Percentiles rank a stretch among this genome's conserved stretches.
Evolutionary conservation across 2,329 filamentous ascomycete genomes (phyloP).

Genomic region (Sphaerulina vaccinii): DNA sequence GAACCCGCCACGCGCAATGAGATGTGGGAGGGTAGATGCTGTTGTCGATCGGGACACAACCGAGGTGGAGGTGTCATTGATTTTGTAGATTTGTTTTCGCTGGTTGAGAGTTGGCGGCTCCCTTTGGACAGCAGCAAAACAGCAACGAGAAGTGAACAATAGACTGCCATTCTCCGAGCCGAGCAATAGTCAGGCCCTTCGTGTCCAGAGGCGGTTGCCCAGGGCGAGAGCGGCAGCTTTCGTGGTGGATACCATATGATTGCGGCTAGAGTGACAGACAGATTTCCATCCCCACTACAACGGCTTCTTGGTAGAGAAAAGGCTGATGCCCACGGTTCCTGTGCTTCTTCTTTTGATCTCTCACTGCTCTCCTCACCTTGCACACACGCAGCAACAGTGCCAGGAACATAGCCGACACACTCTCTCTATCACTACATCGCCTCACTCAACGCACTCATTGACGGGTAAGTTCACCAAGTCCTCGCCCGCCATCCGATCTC

Average conservation of each 20-base stretch:
- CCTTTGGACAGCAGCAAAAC: neutral
- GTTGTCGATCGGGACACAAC: neutral
- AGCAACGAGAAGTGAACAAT: neutral
- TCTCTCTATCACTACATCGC: neutral
- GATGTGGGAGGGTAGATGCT: neutral
- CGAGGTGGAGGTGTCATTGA: conserved; percentile 3
- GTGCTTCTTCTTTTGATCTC: neutral
- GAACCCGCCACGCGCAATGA: neutral
- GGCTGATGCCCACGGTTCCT: conserved; percentile 1
- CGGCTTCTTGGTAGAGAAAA: conserved; percentile 13
- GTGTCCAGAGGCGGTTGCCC: conserved; percentile 1
- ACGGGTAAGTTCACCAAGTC: conserved; percentile 3
- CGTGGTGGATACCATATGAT: conserved; percentile 13
- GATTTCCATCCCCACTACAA: conserved; percentile 9
- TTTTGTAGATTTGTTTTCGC: neutral
- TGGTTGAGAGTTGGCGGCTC: neutral
- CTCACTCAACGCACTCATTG: neutral
- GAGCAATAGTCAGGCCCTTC: conserved; percentile 13
- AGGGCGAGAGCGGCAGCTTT: conserved; percentile 7
- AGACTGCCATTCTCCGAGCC: conserved; percentile 11
- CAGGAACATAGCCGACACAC: neutral
- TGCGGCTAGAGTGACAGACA: conserved; percentile 17
- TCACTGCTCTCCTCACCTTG: conserved; percentile 1
- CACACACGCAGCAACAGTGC: conserved; percentile 3
- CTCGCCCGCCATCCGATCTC: neutral